These are phyloP conservation scores for Vaccinium macrocarpon DNA, from an alignment of 148 eudicot genomes.

Conservation along the genomic window DNA sequence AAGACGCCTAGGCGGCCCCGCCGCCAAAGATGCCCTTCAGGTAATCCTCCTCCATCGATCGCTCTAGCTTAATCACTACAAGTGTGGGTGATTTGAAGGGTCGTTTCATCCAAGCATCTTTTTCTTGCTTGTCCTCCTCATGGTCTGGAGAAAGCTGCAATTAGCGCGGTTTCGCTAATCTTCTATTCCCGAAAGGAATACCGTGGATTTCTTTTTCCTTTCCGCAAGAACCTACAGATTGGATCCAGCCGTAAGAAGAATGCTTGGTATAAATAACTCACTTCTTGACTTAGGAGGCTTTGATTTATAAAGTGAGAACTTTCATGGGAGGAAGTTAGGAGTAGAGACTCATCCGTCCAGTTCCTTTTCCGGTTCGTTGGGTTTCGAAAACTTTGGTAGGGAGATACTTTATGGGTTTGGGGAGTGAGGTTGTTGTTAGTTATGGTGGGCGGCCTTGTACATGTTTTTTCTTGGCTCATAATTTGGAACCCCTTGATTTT, in stretches of 20 bases:
- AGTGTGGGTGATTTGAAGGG: not conserved
- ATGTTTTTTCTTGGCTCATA: slow-evolving; percentile 3
- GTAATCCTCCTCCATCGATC: slow-evolving; percentile 50
- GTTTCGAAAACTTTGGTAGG: not conserved
- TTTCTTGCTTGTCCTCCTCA: not conserved
- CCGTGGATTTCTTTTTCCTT: not conserved
- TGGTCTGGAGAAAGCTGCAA: not conserved
- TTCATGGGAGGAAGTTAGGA: not conserved
- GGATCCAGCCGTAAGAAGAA: not conserved
- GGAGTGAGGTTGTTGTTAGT: not conserved
- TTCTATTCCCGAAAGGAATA: not conserved
- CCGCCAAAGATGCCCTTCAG: slow-evolving; percentile 70
- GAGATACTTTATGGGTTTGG: not conserved
- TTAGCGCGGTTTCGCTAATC: not conserved
- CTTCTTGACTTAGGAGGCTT: slow-evolving; percentile 6
- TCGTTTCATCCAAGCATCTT: not conserved
- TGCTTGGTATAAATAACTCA: not conserved
- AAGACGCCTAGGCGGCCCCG: slow-evolving; percentile 88
- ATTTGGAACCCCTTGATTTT: not conserved
- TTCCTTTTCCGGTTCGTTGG: too few relatives aligned
- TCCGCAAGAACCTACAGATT: not conserved
- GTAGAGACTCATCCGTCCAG: not conserved
- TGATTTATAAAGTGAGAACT: not conserved
- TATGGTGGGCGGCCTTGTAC: not conserved
- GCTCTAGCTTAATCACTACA: slow-evolving; percentile 36